phyloP scores from a whole-genome alignment of 2,329 filamentous ascomycete species.

The Davidsoniella eucalypti region DNA sequence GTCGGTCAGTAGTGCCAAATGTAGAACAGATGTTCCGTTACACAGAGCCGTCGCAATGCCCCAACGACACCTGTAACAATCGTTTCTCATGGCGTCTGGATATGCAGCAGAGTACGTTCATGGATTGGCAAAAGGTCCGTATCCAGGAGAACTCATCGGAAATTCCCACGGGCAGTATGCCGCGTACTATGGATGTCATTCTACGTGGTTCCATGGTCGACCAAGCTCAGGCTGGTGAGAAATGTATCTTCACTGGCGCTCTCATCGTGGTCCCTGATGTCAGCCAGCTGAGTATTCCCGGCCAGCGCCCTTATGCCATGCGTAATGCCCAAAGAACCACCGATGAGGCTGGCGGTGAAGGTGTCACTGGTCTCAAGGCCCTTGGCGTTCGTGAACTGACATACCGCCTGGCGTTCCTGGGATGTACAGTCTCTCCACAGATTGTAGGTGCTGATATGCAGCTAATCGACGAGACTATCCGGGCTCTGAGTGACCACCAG shows the following conservation, averaged over 20 bases:
- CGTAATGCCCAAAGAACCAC: slow-evolving; percentile 68
- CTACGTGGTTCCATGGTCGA: slow-evolving; percentile 94
- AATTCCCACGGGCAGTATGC: slow-evolving; percentile 97
- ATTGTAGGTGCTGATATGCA: slow-evolving; percentile 50
- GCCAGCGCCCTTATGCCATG: slow-evolving; percentile 64
- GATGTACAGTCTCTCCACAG: slow-evolving; percentile 86
- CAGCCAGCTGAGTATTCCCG: slow-evolving; percentile 82
- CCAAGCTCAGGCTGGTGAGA: slow-evolving; percentile 90
- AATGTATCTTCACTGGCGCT: slow-evolving; percentile 93
- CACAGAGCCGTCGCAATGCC: slow-evolving; percentile 90
- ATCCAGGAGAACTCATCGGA: slow-evolving; percentile 98
- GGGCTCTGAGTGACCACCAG: slow-evolving; percentile 55
- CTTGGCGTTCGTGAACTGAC: slow-evolving; percentile 90
- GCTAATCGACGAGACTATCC: slow-evolving; percentile 10
- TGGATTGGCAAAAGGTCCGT: slow-evolving; percentile 98
- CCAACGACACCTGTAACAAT: slow-evolving; percentile 75
- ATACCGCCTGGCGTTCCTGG: slow-evolving; percentile 89
- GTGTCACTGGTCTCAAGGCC: slow-evolving; percentile 76
- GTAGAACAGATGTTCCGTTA: slow-evolving; percentile 97
- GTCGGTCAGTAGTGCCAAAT: slow-evolving; percentile 69
- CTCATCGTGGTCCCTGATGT: slow-evolving; percentile 95
- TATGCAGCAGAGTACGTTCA: slow-evolving; percentile 90
- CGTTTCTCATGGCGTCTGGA: slow-evolving; percentile 90
- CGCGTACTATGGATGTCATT: slow-evolving; percentile 92
- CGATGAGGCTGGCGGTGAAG: slow-evolving; percentile 66